phyloP scores from a whole-genome alignment of 805 yeast genomes.

The Yarrowia yakushimensis region DNA sequence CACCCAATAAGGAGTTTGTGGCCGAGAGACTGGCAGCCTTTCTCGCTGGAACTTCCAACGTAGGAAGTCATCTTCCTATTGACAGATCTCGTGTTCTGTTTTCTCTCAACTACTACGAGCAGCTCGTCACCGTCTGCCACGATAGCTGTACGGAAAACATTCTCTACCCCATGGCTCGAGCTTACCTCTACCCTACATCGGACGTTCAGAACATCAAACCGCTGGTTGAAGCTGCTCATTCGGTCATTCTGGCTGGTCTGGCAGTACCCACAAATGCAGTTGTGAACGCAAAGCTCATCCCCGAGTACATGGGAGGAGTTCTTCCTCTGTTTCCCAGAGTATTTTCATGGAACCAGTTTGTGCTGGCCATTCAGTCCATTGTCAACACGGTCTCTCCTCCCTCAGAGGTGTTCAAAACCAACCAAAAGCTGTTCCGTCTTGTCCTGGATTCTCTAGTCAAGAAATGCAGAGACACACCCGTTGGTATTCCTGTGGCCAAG shows the following conservation, averaged over 20 bases:
- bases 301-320: conserved; percentile 47
- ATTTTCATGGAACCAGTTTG: conserved; percentile 53
- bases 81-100: conserved; percentile 35
- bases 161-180: conserved; percentile 35
- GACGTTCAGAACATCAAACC: conserved; percentile 30
- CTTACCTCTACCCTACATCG: conserved; percentile 29
- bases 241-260: conserved; percentile 48
- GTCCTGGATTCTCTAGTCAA: conserved; percentile 40
- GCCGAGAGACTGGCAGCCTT: conserved; percentile 32
- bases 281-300: conserved; percentile 29
- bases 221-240: conserved; percentile 60
- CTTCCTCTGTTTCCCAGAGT: conserved; percentile 54
- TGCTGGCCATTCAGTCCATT: conserved; percentile 54
- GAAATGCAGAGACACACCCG: neutral
- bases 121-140: conserved; percentile 37
- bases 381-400: conserved; percentile 46
- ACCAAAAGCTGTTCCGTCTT: conserved; percentile 33
- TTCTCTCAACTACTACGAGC: conserved; percentile 38
- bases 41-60: conserved; percentile 36
- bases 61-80: conserved; percentile 26
- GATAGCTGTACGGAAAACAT: conserved; percentile 40
- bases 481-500: neutral
- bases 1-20: conserved; percentile 2
- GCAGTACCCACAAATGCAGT: conserved; percentile 27
- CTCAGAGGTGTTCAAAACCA: conserved; percentile 32